Evolutionary conservation across 2,329 filamentous ascomycete species (phyloP).

Genomic region (Diaporthe caulivora): DNA sequence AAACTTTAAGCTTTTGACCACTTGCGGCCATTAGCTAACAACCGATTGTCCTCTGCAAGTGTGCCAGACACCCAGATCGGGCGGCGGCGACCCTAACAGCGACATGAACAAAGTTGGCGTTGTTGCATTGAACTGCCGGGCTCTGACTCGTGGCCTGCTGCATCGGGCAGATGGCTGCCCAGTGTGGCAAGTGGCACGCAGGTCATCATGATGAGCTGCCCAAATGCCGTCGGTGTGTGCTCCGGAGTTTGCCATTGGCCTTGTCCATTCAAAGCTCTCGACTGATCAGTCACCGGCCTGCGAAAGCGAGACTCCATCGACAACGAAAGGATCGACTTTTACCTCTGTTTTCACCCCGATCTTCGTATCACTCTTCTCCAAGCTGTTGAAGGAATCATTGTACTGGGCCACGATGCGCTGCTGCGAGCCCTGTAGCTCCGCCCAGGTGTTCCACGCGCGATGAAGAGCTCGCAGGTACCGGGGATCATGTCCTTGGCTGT

Average conservation of each 20-base stretch:
- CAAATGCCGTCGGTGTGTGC: slow-evolving; percentile 28
- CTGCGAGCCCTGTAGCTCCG: slow-evolving; percentile 22
- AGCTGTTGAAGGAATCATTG: neutral
- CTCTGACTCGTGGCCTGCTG: slow-evolving; percentile 26
- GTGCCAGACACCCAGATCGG: slow-evolving; percentile 16
- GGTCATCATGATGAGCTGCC: neutral
- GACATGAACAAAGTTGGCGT: slow-evolving; percentile 26
- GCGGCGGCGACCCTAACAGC: slow-evolving; percentile 16
- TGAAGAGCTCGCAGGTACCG: slow-evolving; percentile 24
- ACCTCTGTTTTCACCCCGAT: neutral
- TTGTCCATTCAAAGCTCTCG: neutral
- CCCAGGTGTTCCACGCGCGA: slow-evolving; percentile 27
- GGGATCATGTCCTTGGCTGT: slow-evolving; percentile 17
- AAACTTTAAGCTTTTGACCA: neutral
- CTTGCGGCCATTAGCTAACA: neutral
- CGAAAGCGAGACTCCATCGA: neutral
- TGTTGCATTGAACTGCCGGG: slow-evolving; percentile 22
- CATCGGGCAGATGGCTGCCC: slow-evolving; percentile 22
- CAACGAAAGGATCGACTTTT: neutral
- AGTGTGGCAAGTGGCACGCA: slow-evolving; percentile 14
- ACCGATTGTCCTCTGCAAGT: neutral
- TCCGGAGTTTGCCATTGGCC: neutral
- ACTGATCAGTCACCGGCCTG: neutral
- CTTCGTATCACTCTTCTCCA: neutral
- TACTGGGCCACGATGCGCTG: slow-evolving; percentile 18